Conservation (phyloP, 2,329 filamentous ascomycete species). For the Clarireedia sp. region DNA sequence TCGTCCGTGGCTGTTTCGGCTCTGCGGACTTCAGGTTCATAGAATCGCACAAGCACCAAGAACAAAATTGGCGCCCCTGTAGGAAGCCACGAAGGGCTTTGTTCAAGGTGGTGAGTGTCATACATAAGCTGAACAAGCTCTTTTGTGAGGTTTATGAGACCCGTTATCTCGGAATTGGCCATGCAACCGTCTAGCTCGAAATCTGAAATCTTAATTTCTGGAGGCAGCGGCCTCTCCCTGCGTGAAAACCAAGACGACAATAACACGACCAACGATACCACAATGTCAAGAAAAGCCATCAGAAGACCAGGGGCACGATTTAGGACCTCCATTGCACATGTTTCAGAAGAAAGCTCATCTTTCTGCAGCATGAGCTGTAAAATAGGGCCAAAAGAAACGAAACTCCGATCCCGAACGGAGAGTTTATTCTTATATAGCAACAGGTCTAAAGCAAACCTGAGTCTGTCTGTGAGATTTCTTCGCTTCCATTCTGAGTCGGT, state of each 20-base stretch:
- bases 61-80: neutral
- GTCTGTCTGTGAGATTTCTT: neutral
- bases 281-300: no score
- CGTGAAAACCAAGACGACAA: rapidly evolving
- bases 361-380: neutral
- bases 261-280: no score
- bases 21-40: neutral
- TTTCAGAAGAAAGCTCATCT: neutral
- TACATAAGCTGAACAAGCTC: no score
- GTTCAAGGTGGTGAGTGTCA: no score
- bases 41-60: neutral
- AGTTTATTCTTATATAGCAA: no score
- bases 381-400: neutral
- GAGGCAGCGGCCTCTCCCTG: no score
- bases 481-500: neutral
- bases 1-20: neutral
- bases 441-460: neutral
- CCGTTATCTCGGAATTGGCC: no score
- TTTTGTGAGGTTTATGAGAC: no score
- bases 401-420: no score
- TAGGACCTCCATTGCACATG: neutral
- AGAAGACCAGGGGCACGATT: no score
- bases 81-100: no score
- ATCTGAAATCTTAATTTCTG: neutral
- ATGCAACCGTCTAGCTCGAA: neutral